Percentiles rank a stretch among this genome's conserved stretches.
These are phyloP conservation scores for Arthrinium phaeospermum DNA, from an alignment of 2,329 filamentous ascomycete genomes.

Conservation along the genomic window DNA sequence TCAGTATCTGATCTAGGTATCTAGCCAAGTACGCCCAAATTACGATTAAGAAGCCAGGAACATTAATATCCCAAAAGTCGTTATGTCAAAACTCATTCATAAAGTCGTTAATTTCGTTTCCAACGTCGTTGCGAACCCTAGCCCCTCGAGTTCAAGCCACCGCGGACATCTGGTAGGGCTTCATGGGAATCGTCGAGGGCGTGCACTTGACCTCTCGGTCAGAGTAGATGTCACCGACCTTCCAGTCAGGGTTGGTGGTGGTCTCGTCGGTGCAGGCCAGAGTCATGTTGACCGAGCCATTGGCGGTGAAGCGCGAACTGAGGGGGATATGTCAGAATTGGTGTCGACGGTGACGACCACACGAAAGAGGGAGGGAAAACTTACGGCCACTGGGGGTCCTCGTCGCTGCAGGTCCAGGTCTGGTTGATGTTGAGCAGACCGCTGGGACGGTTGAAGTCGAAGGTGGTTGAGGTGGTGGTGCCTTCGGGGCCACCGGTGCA, in stretches of 20 bases:
- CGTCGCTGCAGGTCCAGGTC: slow-evolving; percentile 53
- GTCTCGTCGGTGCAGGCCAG: slow-evolving; percentile 42
- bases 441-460: slow-evolving; percentile 47
- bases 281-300: slow-evolving; percentile 40
- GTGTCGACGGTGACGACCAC: too few relatives aligned
- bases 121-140: slow-evolving; percentile 24
- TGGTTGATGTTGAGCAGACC: slow-evolving; percentile 51
- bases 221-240: slow-evolving; percentile 46
- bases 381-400: slow-evolving; percentile 46
- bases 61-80: slow-evolving; percentile 39
- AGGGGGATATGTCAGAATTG: slow-evolving; percentile 23
- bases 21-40: neutral
- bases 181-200: slow-evolving; percentile 37
- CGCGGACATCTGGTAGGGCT: slow-evolving; percentile 42
- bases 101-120: neutral
- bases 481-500: slow-evolving; percentile 43
- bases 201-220: slow-evolving; percentile 40
- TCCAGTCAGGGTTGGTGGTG: slow-evolving; percentile 48
- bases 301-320: slow-evolving; percentile 41
- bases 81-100: neutral
- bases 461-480: slow-evolving; percentile 42
- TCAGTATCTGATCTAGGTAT: neutral
- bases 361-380: slow-evolving; percentile 23
- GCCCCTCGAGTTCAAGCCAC: slow-evolving; percentile 42
- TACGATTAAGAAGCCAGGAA: neutral